Base-by-base conservation (phyloP, 371 early-diverging fungal species). In the Zychaea mexicana region DNA sequence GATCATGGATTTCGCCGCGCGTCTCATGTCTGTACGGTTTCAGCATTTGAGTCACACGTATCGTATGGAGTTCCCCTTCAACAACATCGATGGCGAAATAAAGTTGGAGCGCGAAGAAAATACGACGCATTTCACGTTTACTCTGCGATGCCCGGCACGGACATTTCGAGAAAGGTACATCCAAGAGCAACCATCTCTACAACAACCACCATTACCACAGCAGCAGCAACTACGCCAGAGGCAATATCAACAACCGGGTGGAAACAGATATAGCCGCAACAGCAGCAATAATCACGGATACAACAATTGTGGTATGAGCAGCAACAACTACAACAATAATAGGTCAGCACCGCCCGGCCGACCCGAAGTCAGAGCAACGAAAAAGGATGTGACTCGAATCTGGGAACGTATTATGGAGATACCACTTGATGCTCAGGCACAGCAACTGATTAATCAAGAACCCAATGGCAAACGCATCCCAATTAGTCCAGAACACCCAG, bases 381-480 rank as follows among this genome's bases (percentile, higher is more conserved):
- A 21, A 9, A 42, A 30, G 0, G 13, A 19, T 6, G 5, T 28
- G 10, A 12, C 31, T 15, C 32, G 54, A 17, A 17, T 58, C 13
- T 77, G 81, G 81, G 74, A 74, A 27, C 57, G 77, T 7, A 64
- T 73, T 6, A 52, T 66, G 0, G 53, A 58, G 24, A 73, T 77
- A 22, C 77, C 80, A 6, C n/a, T 66, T 3, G 31, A 55, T 24
- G 1, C 5, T 13, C 4, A 42, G 4, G 42, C 42, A 15, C 0
- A 15, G n/a, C 13, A 12, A 12, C n/a, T 42, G 15, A 42, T 42
- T 0, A 42, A 15, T 42, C 42, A 6, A 42, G 42, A 42, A 42
- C 13, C 4, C 31, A 4, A 38, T 19, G 36, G 12, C 21, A 27
- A 5, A 33, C 32, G 56, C 9, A 12, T 22, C 17, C 15, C 30